These are phyloP conservation scores for Mediolabrus comicus DNA, from an alignment of 108 stramenopile genomes.

Conservation along the genomic window DNA sequence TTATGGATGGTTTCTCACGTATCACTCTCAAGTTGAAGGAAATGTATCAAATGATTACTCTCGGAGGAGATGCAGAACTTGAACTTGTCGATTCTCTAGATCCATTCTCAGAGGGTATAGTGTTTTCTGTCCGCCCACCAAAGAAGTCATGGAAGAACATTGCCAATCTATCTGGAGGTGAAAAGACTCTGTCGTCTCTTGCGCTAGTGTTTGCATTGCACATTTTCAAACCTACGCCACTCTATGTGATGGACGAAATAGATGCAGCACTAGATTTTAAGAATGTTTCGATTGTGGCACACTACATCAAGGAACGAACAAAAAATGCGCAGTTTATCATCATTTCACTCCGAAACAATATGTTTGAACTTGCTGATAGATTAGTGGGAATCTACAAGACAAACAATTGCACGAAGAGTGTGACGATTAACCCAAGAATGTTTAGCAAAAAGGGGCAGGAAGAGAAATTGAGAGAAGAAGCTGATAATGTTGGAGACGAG, in stretches of 20 bases:
- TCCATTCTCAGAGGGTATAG: conserved; percentile 98
- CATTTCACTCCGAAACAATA: conserved; percentile 98
- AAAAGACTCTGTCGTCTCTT: conserved; percentile 97
- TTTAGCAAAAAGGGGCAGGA: conserved; percentile 21
- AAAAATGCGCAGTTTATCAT: conserved; percentile 99
- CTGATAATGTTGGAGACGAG: not conserved
- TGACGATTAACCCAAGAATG: conserved; percentile 90
- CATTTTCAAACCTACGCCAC: conserved; percentile 99
- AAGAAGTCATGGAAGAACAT: conserved; percentile 99
- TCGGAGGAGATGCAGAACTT: conserved; percentile 98
- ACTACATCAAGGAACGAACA: conserved; percentile 99
- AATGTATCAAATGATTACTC: conserved; percentile 99
- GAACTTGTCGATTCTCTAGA: conserved; percentile 99
- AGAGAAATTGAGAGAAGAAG: not conserved
- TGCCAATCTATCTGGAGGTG: conserved; percentile 96
- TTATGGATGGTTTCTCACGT: conserved; percentile 96
- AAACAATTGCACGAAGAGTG: conserved; percentile 94
- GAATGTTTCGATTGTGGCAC: conserved; percentile 98
- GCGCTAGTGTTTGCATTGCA: conserved; percentile 99
- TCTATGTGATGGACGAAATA: conserved; percentile 99
- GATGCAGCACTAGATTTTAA: conserved; percentile 99
- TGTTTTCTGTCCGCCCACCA: conserved; percentile 97
- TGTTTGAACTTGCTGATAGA: conserved; percentile 99
- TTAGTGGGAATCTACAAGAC: conserved; percentile 99
- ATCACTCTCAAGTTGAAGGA: conserved; percentile 99